Conservation (phyloP, 2,329 filamentous ascomycete genomes). For the Emergomyces pasteurianus region DNA sequence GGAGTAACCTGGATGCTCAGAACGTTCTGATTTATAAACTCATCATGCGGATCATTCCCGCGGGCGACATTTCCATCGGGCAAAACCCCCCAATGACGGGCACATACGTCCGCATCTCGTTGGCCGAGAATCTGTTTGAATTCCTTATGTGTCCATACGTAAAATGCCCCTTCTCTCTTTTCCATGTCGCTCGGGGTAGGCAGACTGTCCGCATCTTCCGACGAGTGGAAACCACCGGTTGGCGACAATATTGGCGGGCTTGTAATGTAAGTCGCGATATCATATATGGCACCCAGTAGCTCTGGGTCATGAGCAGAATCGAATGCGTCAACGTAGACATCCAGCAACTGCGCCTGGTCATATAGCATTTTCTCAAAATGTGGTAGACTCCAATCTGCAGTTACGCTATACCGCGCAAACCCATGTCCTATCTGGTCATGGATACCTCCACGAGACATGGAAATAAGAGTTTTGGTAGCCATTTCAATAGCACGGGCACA, state of each 20-base stretch:
- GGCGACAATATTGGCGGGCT: conserved; percentile 53
- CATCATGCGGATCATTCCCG: conserved; percentile 77
- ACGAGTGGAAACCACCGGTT: conserved; percentile 69
- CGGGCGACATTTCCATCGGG: conserved; percentile 76
- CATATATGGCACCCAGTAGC: conserved; percentile 64
- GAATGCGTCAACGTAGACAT: conserved; percentile 79
- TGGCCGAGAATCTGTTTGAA: conserved; percentile 63
- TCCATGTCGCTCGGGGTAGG: conserved; percentile 63
- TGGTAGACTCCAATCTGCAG: conserved; percentile 81
- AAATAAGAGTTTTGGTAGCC: conserved; percentile 66
- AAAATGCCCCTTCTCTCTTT: conserved; percentile 84
- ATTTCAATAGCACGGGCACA: conserved; percentile 63
- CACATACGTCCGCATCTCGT: conserved; percentile 59
- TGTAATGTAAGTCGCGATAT: conserved; percentile 78
- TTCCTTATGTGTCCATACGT: conserved; percentile 85
- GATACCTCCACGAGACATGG: conserved; percentile 61
- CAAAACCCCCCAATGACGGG: conserved; percentile 72
- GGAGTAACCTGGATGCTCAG: conserved; percentile 58
- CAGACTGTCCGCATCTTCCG: conserved; percentile 80
- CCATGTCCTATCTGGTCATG: conserved; percentile 68
- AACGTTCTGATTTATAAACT: conserved; percentile 90
- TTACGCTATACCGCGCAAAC: conserved; percentile 78
- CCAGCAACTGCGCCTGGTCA: conserved; percentile 77
- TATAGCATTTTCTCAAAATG: conserved; percentile 97
- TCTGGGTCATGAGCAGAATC: conserved; percentile 55